Percentiles rank a stretch among this genome's conserved stretches.
phyloP scores from a whole-genome alignment of 257 asterid genomes.

The Prunella vulgaris region DNA sequence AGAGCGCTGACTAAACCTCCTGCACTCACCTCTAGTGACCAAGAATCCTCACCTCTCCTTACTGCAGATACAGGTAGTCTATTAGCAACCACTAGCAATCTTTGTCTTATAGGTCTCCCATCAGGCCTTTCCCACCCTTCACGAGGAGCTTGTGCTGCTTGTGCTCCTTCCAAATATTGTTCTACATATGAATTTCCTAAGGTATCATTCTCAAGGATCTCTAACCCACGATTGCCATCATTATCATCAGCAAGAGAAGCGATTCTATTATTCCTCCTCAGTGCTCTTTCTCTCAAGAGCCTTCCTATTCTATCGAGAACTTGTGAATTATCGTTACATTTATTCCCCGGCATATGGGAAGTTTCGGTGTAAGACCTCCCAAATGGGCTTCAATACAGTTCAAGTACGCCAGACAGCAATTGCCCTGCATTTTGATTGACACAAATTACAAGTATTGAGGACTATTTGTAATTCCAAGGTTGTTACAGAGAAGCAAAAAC shows the following conservation, averaged over 20 bases:
- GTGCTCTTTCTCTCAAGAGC: conserved; percentile 68
- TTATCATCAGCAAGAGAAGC: conserved; percentile 38
- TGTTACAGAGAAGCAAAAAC: conserved; percentile 4
- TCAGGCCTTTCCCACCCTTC: conserved; percentile 66
- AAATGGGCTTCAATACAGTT: conserved; percentile 35
- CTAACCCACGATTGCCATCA: conserved; percentile 42
- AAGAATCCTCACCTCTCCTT: conserved; percentile 81
- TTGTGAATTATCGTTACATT: conserved; percentile 46
- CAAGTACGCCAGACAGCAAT: conserved; percentile 40
- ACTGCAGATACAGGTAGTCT: conserved; percentile 97
- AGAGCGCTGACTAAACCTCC: conserved; percentile 99
- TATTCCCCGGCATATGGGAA: conserved; percentile 83
- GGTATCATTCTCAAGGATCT: conserved; percentile 39
- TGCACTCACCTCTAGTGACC: conserved; percentile 95
- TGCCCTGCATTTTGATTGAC: conserved; percentile 56
- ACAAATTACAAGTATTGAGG: conserved; percentile 22
- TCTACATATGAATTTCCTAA: conserved; percentile 47
- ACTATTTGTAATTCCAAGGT: conserved; percentile 18
- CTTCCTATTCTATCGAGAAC: conserved; percentile 46
- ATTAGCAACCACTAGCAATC: conserved; percentile 93
- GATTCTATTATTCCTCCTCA: conserved; percentile 45
- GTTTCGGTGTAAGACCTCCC: conserved; percentile 34
- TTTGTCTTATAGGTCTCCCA: conserved; percentile 55
- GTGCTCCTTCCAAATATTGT: conserved; percentile 52
- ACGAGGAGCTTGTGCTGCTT: conserved; percentile 37